Base-by-base conservation (phyloP, 73 alveolate genomes). In the Paramecium caudatum region DNA sequence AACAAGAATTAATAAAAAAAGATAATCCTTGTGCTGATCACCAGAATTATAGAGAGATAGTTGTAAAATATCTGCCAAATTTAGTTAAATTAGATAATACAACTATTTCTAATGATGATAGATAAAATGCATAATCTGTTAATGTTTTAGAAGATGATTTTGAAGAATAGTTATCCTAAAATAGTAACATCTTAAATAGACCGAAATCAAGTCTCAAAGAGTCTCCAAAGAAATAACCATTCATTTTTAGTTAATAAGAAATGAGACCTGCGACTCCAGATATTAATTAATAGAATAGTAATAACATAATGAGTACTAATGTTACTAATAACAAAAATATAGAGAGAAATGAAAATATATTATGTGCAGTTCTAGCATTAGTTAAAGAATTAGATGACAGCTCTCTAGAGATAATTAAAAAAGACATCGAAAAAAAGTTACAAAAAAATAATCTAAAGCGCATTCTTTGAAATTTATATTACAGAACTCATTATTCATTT, bases 21-120 rank as follows among this genome's bases (percentile, higher is more conserved):
- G 99, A 98, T 46, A 98, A 98, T 91, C 99, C 99, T 16, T 90
- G 98, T 50, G 95, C 98, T 0, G 96, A 93, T 47, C 94, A 74
- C 33, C 96, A 96, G 8, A 93, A 86, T 50, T 98, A 98, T 80
- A 95, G 99, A 95, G 96, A 92, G 43, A 94, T 90, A 55, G 98
- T 98, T 9, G 92, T 98, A 34, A 94, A 92, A 61, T 19, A 81
- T 30, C 61, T 98, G 15, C 99, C 99, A 8, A 95, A 96, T 63
- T 90, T 98, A 23, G 95, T 93, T 16, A 95, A 93, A 82, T 94
- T 98, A 8, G 99, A 98, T 78, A 96, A 98, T 65, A 69, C 96
- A 21, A 96, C 96, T 7, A 95, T 95, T 33, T 87, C 97, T 43
- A 90, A 74, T 15, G 97, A 95, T 47, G 99, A 97, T 90, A 94